Percentiles rank a stretch among this genome's conserved stretches.
Evolutionary conservation across 2,329 filamentous ascomycete genomes (phyloP).

Genomic region (Penicillium vulpinum): DNA sequence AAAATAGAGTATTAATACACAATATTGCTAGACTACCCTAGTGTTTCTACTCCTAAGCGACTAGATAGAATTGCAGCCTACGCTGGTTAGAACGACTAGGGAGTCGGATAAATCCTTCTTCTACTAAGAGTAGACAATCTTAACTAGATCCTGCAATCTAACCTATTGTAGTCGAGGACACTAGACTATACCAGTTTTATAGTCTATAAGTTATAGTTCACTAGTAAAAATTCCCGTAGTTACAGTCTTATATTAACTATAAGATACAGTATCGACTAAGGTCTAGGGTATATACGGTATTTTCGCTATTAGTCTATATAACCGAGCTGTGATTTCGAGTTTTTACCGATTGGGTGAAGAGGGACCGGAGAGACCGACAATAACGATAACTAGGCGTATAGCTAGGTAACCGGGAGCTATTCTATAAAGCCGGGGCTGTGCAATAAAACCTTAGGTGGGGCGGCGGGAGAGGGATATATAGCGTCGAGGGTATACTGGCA

Average conservation of each 20-base stretch:
- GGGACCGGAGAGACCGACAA: slow-evolving; percentile 14
- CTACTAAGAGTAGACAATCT: not conserved
- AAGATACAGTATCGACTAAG: slow-evolving; percentile 3
- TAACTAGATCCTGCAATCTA: slow-evolving; percentile 6
- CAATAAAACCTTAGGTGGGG: slow-evolving; percentile 13
- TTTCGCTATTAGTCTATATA: slow-evolving; percentile 16
- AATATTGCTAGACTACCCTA: too few relatives aligned
- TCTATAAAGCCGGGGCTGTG: slow-evolving; percentile 12
- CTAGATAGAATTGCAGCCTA: too few relatives aligned
- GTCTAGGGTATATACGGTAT: slow-evolving; percentile 7
- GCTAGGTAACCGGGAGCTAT: slow-evolving; percentile 4
- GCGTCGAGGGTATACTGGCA: slow-evolving; percentile 3
- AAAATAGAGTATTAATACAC: too few relatives aligned
- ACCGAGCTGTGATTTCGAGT: slow-evolving; percentile 1
- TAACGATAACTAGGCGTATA: slow-evolving; percentile 11
- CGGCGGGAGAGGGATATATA: slow-evolving; percentile 4
- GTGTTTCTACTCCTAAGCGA: too few relatives aligned
- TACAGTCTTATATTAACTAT: not conserved
- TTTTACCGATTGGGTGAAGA: slow-evolving; percentile 6
- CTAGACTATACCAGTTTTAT: slow-evolving; percentile 1
- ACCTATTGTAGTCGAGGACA: slow-evolving; percentile 1
- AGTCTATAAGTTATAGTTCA: not conserved
- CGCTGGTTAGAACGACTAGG: too few relatives aligned
- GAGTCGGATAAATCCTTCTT: not conserved
- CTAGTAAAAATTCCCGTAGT: slow-evolving; percentile 1